Base-by-base conservation (phyloP, 2,329 filamentous ascomycete genomes). In the Aureobasidium mangrovei region DNA sequence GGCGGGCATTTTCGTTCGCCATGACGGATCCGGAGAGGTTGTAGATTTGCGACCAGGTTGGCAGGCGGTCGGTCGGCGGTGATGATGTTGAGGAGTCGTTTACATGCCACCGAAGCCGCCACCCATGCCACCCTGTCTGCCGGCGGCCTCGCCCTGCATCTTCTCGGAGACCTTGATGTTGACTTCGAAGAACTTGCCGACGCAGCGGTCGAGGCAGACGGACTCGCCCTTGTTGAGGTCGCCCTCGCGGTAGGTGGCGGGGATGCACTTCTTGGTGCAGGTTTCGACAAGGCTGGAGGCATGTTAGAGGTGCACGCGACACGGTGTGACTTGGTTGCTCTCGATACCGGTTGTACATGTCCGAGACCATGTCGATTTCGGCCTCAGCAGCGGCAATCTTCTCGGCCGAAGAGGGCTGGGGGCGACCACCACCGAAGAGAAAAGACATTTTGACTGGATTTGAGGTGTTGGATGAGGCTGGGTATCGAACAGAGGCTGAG, bases 151-250 rank as follows among this genome's bases (percentile, higher is more conserved):
- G 60, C 85, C 83, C 75, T 96, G 90, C 83, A 97, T 90, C 75
- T 94, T 88, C 75, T 97, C 91, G 66, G 87, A 91, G 57, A 97
- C 88, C 78, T 96, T 97, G 78, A 95, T 84, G 72, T 95, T 95
- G 67, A 95, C 91, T 65, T 97, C 91, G 75, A 98, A 96, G 78
- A 97, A 98, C 78, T 98, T 98, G 68, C 87, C 81, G 56, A 94
- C 88, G 75, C 94, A 98, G 67, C 93, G 88, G 76, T 98, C 93
- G 64, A 98, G 84, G 77, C 94, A 98, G 64, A 98, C 93, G 63
- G 86, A 90, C 75, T 98, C 93, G 79, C 91, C 94, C 78, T 98
- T 98, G 82, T 96, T 95, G 67, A 98, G 84, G 65, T 98, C 91
- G 71, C 82, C 83, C 77, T 98, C 93, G 70, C 90, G 89, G 82